Base-by-base conservation (phyloP, 1,139 yeast genomes). In the Debaryomyces fabryi region DNA sequence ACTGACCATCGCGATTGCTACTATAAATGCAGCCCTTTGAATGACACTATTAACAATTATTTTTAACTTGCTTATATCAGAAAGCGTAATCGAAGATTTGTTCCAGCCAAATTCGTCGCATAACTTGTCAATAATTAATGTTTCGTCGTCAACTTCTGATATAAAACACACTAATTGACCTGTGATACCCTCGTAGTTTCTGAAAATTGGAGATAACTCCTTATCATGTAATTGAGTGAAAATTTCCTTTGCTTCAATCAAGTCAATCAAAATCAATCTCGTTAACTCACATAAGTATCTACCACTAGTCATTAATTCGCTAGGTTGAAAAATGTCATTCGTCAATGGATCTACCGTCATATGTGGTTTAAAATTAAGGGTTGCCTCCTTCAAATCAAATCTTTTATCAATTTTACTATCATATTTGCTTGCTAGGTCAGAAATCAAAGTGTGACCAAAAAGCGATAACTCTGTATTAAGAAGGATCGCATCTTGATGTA, bases 221-320 rank as follows among this genome's bases (percentile, higher is more conserved):
- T 24, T n/a, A 21, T 35, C 20, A 12, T 15, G 6, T 32, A 63
- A 56, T 36, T 54, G 47, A 25, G 43, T 44, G 48, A 78, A 76
- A 9, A 79, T 48, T 50, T 71, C 74, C 5, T 60, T 55, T 5
- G 53, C 52, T 2, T 62, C 60, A 33, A 69, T 58, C 53, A 74
- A 57, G 41, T 72, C 77, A 27, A 68, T 57, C 37, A 79, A 47
- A 2, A 71, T 71, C 47, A 77, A 63, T 42, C 86, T 65, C 5
- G 77, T 64, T 49, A 81, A 60, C 57, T 82, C 86, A 9, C 83
- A 81, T 46, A 82, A 67, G 60, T 82, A 82, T 54, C 86, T 66
- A 1, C 86, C 86, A 43, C 82, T 70, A 34, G 82, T 73, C 69
- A 80, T 66, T 50, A 78, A 65, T 58, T 82, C 86, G 40, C 74